A percentile compares a stretch with the other conserved stretches of the same genome.
These are phyloP conservation scores for Eucalyptus brandiana DNA, from an alignment of 345 rosid species.

Conservation along the genomic window DNA sequence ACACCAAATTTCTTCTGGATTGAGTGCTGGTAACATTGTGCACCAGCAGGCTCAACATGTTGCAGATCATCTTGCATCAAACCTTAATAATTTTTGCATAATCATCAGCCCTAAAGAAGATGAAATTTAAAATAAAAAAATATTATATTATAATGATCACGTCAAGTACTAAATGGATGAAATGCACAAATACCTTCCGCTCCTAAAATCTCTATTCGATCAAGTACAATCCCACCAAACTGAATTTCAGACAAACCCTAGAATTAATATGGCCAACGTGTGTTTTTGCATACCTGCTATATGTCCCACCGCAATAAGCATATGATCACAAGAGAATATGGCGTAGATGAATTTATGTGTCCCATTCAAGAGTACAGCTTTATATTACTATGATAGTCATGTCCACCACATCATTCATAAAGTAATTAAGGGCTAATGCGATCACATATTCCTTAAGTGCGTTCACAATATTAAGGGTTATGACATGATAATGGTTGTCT, in stretches of 20 bases:
- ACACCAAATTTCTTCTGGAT: neutral
- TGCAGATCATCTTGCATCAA: neutral
- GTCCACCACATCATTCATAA: neutral
- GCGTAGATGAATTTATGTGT: neutral
- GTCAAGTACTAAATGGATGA: neutral
- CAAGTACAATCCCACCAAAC: neutral
- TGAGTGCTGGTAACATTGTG: neutral
- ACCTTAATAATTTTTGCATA: neutral
- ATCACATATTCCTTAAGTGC: neutral
- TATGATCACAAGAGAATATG: neutral
- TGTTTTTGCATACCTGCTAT: neutral
- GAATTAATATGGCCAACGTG: neutral
- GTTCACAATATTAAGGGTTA: neutral
- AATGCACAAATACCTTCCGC: neutral
- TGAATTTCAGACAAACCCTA: neutral
- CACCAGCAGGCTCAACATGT: neutral
- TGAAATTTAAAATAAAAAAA: neutral
- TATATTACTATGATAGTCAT: neutral
- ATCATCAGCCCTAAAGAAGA: neutral
- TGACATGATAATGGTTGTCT: neutral
- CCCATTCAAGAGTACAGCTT: neutral
- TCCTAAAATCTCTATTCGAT: neutral
- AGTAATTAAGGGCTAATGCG: neutral
- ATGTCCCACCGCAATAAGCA: neutral
- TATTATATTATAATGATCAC: neutral